Conservation (phyloP, 305 asterid genomes). For the Stenogyne calaminthoides region DNA sequence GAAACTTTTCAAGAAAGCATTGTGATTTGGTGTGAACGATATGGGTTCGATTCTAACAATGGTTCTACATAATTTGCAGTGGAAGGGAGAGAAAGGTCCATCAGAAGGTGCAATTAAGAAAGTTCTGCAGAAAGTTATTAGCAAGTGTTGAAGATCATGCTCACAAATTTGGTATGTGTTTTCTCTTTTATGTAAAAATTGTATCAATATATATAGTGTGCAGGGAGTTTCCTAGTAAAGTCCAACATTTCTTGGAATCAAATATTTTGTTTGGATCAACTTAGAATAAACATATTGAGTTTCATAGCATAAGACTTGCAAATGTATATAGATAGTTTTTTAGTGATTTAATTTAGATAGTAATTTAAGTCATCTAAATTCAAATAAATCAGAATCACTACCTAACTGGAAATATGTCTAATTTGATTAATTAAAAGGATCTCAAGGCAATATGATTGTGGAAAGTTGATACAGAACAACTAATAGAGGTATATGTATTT, state of each 20-base stretch:
- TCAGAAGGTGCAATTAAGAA: conserved; percentile 54
- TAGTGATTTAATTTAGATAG: too few species aligned
- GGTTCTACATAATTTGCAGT: conserved; percentile 32
- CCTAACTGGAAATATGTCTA: too few species aligned
- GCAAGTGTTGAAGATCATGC: conserved; percentile 39
- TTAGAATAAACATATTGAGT: background rate
- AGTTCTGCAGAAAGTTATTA: conserved; percentile 54
- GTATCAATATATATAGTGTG: conserved; percentile 14
- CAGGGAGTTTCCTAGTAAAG: conserved; percentile 6
- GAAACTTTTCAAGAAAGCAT: background rate
- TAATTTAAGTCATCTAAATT: too few species aligned
- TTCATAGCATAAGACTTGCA: background rate
- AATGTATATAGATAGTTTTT: too few species aligned
- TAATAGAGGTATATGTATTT: too few species aligned
- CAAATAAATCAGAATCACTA: too few species aligned
- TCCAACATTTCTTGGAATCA: conserved; percentile 16
- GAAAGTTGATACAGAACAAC: too few species aligned
- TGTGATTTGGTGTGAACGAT: background rate
- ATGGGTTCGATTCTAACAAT: background rate
- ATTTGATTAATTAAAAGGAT: too few species aligned
- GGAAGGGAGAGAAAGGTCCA: conserved; percentile 57
- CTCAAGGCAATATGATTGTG: too few species aligned
- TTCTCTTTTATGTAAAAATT: conserved; percentile 28
- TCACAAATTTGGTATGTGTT: conserved; percentile 4
- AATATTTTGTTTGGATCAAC: background rate